These are phyloP conservation scores for Microcos paniculata DNA, from an alignment of 345 rosid genomes.

Conservation along the genomic window DNA sequence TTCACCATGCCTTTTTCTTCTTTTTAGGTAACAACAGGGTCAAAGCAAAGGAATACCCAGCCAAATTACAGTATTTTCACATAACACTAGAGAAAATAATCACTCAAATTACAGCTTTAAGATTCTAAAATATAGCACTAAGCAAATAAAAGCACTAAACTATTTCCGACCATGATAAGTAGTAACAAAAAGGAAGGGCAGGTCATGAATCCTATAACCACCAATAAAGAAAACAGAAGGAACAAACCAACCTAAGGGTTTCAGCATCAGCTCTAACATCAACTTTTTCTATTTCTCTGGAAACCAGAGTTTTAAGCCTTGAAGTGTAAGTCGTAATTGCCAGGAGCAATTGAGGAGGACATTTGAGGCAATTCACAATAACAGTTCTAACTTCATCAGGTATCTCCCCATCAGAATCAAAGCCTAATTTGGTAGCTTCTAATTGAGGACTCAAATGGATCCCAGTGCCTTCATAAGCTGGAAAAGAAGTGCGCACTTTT, in stretches of 20 bases:
- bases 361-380: slow-evolving; percentile 57
- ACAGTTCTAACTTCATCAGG: slow-evolving; percentile 72
- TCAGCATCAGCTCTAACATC: slow-evolving; percentile 96
- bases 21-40: background rate
- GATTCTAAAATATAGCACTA: background rate
- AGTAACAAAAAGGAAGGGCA: slow-evolving; percentile 2
- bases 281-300: slow-evolving; percentile 80
- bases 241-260: slow-evolving; percentile 51
- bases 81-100: background rate
- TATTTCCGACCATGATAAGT: slow-evolving; percentile 10
- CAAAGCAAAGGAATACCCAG: background rate
- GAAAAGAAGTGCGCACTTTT: slow-evolving; percentile 67
- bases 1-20: background rate
- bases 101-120: background rate
- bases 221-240: slow-evolving; percentile 1
- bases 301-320: slow-evolving; percentile 61
- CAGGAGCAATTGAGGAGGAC: slow-evolving; percentile 79
- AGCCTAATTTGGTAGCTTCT: slow-evolving; percentile 73
- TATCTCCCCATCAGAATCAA: slow-evolving; percentile 81
- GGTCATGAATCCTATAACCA: background rate
- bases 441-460: slow-evolving; percentile 70
- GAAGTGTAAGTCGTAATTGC: slow-evolving; percentile 70
- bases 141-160: background rate
- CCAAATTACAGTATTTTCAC: background rate
- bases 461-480: slow-evolving; percentile 92